Conservation (phyloP, 2,329 filamentous ascomycete genomes). For the Fusarium udum region DNA sequence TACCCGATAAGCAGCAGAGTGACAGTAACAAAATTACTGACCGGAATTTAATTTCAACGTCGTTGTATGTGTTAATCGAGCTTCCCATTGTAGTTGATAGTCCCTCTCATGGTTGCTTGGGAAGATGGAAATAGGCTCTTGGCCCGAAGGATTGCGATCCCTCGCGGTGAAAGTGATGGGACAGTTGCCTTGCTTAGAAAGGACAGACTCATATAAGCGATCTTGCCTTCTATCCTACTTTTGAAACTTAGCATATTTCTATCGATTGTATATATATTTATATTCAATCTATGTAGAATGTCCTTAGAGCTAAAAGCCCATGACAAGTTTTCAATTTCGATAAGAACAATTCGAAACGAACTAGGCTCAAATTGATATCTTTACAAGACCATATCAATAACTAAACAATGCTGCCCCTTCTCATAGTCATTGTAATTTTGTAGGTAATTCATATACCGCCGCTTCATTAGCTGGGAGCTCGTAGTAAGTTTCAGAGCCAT, state of each 20-base stretch:
- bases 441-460: neutral
- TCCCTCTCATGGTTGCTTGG: neutral
- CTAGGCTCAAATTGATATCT: neutral
- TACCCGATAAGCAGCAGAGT: neutral
- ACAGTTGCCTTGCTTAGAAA: accelerated
- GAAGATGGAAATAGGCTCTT: accelerated
- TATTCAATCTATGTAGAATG: too few species aligned
- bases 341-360: neutral
- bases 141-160: neutral
- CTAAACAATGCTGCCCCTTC: too few species aligned
- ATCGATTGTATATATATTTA: too few species aligned
- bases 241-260: too few species aligned
- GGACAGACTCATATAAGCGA: accelerated
- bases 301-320: accelerated
- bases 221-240: accelerated
- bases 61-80: accelerated
- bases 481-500: too few species aligned
- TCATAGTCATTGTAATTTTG: too few species aligned
- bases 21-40: neutral
- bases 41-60: neutral
- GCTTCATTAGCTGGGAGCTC: neutral
- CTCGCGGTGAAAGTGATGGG: accelerated
- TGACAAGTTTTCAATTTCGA: accelerated
- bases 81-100: neutral
- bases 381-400: neutral